Evolutionary conservation across 1,284 basidiomycete species (phyloP), one percentile per base, ranked within the genome.

Genomic region (Ceratobasidium sp.): DNA sequence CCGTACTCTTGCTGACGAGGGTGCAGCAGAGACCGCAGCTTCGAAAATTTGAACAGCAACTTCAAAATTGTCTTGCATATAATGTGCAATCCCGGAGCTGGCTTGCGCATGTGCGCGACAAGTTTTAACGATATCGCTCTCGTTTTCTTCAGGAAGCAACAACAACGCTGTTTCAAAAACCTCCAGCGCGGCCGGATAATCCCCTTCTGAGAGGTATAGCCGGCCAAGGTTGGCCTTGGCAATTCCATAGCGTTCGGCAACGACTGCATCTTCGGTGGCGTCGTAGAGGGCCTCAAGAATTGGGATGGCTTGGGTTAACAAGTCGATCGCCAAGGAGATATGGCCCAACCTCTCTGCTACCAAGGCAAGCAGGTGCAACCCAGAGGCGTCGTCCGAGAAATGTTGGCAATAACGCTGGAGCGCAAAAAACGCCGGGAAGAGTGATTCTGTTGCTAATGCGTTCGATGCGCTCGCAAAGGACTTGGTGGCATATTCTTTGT

Each of bases 281-380:
- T 99, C 97, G 78, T 98, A 99, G 32, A 86, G 83, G 1, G 87
- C 84, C 78, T 99, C 97, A 25, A 99, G 81, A 13, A 96, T 82
- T 0, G 79, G 72, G 3, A 93, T 90, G 3, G 91, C 87, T 43
- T 86, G 84, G n/a, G 83, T 79, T 22, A 91, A 83, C 40, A 87
- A 81, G 47, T 82, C 79, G 20, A 82, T 79, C 0, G 89, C 92
- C 32, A 87, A 82, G 15, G 88, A 85, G 22, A 84, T 75, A 58
- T 94, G 88, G 3, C 90, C 91, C 2, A 98, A 80, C 56, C 88
- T 84, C 77, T 99, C 97, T 75, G 90, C 92, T 22, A 98, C 82
- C 12, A 99, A 85, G 0, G 88, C 92, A 62, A 92, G 88, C 4
- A 99, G 86, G 78, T 99, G 94, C 32, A 94, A 79, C 0, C 89